A percentile compares a stretch with the other conserved stretches of the same genome.
phyloP scores from a whole-genome alignment of 106 monocot genomes.

The Cymbidium sinense region DNA sequence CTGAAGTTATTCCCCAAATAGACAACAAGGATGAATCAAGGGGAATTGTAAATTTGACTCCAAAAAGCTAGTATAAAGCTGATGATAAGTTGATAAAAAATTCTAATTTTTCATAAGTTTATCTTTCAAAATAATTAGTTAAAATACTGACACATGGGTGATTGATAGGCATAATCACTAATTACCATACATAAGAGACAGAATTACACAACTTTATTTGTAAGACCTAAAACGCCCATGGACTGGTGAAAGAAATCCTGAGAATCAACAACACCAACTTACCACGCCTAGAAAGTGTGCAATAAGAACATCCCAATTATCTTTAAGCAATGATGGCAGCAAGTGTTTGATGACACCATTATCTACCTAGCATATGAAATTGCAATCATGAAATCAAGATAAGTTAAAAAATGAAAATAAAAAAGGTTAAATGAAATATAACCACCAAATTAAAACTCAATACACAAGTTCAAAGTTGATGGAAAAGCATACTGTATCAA shows the following conservation, averaged over 20 bases:
- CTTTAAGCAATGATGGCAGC: slow-evolving; percentile 65
- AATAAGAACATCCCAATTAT: slow-evolving; percentile 98
- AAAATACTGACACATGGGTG: neutral
- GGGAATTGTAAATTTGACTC: neutral
- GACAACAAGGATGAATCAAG: neutral
- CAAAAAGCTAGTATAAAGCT: neutral
- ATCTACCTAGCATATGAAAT: slow-evolving; percentile 52
- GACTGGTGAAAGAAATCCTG: neutral
- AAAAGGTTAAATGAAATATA: neutral
- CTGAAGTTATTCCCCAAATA: too few species aligned
- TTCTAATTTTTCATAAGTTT: neutral
- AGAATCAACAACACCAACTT: slow-evolving; percentile 21
- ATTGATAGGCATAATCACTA: neutral
- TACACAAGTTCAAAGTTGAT: neutral
- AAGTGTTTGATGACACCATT: slow-evolving; percentile 84
- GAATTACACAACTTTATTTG: neutral
- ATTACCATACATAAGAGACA: neutral
- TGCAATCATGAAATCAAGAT: slow-evolving; percentile 2
- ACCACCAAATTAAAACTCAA: neutral
- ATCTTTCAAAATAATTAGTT: neutral
- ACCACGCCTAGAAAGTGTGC: slow-evolving; percentile 99
- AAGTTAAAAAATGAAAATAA: neutral
- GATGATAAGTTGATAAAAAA: neutral
- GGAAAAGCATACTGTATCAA: slow-evolving; percentile 59
- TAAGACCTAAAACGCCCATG: neutral